Percentiles rank a stretch among this genome's conserved stretches.
These are phyloP conservation scores for Cladosporium sp. DNA, from an alignment of 2,329 filamentous ascomycete species.

Conservation along the genomic window DNA sequence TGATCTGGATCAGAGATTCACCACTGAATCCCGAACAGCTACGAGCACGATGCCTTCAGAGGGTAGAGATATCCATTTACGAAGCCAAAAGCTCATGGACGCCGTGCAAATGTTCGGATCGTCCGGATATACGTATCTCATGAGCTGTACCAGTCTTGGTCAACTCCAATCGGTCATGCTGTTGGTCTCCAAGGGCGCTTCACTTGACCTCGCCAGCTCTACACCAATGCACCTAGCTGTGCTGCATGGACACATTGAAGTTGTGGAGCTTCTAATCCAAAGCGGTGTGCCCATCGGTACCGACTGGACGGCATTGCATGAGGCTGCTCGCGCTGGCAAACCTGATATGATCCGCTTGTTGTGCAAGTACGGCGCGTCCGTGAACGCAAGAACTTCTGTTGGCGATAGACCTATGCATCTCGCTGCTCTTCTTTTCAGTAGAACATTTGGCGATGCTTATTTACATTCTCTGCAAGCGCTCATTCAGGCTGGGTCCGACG, in stretches of 20 bases:
- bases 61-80: too few relatives aligned
- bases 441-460: too few relatives aligned
- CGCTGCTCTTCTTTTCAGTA: too few relatives aligned
- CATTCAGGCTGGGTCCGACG: not conserved
- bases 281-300: too few relatives aligned
- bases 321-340: not conserved
- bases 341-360: not conserved
- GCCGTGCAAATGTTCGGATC: too few relatives aligned
- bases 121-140: not conserved
- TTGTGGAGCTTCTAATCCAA: too few relatives aligned
- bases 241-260: too few relatives aligned
- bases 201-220: not conserved
- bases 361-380: not conserved
- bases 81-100: too few relatives aligned
- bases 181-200: not conserved
- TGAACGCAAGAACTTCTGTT: not conserved
- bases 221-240: too few relatives aligned
- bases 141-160: not conserved
- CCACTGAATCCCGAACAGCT: not conserved
- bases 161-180: not conserved
- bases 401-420: too few relatives aligned
- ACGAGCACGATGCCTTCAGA: too few relatives aligned
- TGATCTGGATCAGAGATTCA: not conserved
- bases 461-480: not conserved
- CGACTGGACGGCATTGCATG: not conserved